Evolutionary conservation across 179 eudicot species (phyloP).

Genomic region (Spinacia oleracea): DNA sequence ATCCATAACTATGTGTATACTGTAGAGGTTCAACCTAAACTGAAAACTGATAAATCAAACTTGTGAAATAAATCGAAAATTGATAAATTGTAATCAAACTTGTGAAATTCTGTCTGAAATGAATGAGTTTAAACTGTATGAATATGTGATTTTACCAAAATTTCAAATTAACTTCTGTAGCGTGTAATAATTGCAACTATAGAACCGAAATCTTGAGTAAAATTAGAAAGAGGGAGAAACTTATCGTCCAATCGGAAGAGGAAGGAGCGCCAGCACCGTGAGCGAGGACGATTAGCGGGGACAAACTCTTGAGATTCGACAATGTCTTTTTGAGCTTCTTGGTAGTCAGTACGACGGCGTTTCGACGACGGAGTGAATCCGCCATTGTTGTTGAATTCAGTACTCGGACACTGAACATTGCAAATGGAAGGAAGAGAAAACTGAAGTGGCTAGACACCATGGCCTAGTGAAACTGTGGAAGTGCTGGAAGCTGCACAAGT

Average conservation of each 20-base stretch:
- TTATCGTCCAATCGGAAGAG: conserved; percentile 88
- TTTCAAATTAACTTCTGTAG: neutral
- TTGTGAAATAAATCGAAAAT: neutral
- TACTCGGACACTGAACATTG: neutral
- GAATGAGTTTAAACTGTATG: conserved; percentile 32
- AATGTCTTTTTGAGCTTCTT: neutral
- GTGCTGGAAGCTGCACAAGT: too few relatives aligned
- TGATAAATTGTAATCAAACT: neutral
- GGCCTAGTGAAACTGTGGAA: too few relatives aligned
- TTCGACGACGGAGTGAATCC: conserved; percentile 30
- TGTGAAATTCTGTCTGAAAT: neutral
- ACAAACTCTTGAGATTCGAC: conserved; percentile 18
- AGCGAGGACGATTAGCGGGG: conserved; percentile 80
- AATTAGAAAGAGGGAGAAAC: conserved; percentile 31
- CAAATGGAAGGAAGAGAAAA: neutral
- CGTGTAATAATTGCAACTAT: neutral
- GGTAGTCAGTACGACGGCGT: conserved; percentile 30
- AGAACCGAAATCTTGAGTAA: neutral
- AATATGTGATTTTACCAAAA: too few relatives aligned
- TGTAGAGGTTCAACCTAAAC: too few relatives aligned
- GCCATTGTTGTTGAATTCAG: conserved; percentile 18
- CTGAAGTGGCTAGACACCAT: too few relatives aligned
- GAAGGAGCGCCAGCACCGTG: conserved; percentile 94
- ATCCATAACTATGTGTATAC: neutral
- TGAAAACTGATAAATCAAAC: too few relatives aligned